phyloP scores from a whole-genome alignment of 805 yeast species.

The Candida qinlingensis region DNA sequence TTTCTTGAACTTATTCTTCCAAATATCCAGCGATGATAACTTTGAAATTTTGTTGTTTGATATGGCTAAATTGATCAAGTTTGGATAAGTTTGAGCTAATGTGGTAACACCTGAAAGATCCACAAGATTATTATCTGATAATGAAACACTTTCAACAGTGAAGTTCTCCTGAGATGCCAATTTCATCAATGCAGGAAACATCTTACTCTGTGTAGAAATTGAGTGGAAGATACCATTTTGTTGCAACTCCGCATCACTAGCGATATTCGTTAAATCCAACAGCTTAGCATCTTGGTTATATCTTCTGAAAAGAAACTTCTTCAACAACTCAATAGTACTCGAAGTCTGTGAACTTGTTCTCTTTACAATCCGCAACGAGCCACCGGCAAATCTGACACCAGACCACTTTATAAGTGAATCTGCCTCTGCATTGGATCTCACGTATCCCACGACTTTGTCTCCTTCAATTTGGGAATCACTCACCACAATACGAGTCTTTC shows the following conservation, averaged over 20 bases:
- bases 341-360: slow-evolving; percentile 27
- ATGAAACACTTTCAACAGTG: slow-evolving; percentile 61
- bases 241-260: slow-evolving; percentile 55
- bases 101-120: slow-evolving; percentile 59
- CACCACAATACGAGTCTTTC: slow-evolving; percentile 58
- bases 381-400: slow-evolving; percentile 83
- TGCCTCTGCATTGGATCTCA: slow-evolving; percentile 50
- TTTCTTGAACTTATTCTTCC: slow-evolving; percentile 69
- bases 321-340: slow-evolving; percentile 58
- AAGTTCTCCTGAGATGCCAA: slow-evolving; percentile 54
- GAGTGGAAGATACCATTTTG: slow-evolving; percentile 62
- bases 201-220: slow-evolving; percentile 62
- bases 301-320: slow-evolving; percentile 55
- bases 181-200: slow-evolving; percentile 86
- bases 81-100: slow-evolving; percentile 70
- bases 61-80: slow-evolving; percentile 70
- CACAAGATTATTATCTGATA: slow-evolving; percentile 57
- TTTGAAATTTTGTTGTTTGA: slow-evolving; percentile 65
- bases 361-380: slow-evolving; percentile 44
- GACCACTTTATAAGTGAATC: slow-evolving; percentile 52
- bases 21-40: slow-evolving; percentile 57
- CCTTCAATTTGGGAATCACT: slow-evolving; percentile 49
- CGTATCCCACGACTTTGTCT: slow-evolving; percentile 55
- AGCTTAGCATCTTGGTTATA: slow-evolving; percentile 61
- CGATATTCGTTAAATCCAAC: slow-evolving; percentile 63